phyloP scores from a whole-genome alignment of 2,329 filamentous ascomycete species.

The Penicillium hordei region DNA sequence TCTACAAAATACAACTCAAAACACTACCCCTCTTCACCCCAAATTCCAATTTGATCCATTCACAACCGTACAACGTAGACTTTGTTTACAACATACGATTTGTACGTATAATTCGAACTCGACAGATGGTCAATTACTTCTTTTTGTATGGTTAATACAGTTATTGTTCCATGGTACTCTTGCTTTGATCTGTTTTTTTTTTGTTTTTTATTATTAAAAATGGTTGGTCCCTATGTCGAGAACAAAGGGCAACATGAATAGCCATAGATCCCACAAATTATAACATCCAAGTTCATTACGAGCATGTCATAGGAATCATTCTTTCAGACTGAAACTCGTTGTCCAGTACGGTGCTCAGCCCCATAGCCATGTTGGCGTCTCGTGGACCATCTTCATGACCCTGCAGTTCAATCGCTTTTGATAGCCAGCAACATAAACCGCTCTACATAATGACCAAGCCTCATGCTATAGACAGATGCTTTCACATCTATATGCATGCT shows the following conservation, averaged over 20 bases:
- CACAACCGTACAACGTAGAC: not conserved
- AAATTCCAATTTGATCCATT: not conserved
- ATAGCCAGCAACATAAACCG: not conserved
- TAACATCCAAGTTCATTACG: not conserved
- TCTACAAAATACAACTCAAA: not conserved
- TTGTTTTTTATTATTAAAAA: not conserved
- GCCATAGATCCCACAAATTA: not conserved
- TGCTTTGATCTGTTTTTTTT: not conserved
- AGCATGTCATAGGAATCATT: too few species aligned
- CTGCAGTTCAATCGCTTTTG: not conserved
- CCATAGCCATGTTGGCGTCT: not conserved
- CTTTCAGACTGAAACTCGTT: not conserved
- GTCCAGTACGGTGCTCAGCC: not conserved
- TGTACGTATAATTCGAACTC: not conserved
- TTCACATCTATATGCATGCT: not conserved
- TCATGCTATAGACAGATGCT: not conserved
- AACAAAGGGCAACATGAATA: not conserved
- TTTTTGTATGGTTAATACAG: too few species aligned
- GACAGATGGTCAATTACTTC: not conserved
- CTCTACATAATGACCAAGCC: not conserved
- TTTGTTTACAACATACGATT: not conserved
- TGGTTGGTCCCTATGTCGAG: not conserved
- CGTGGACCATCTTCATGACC: not conserved
- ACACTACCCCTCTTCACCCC: not conserved
- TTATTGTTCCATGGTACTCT: not conserved